Evolutionary conservation across 2,329 filamentous ascomycete genomes (phyloP), one percentile per base, ranked within the genome.

Genomic region (Penicillium digitatum): DNA sequence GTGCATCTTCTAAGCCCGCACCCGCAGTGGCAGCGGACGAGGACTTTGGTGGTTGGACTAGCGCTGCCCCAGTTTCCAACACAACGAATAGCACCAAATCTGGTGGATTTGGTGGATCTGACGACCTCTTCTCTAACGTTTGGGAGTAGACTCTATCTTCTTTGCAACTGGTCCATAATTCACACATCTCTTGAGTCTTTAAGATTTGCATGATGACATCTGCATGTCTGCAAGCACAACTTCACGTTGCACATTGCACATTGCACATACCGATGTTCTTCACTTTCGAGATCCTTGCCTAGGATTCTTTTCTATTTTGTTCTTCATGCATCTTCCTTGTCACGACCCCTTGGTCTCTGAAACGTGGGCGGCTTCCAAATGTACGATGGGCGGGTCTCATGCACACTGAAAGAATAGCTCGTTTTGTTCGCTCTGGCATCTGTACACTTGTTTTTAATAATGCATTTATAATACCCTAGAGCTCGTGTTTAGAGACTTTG

Each of bases 21-120:
- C 85, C 89, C 24, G 87, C 87, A 66, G 88, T 96, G 2, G 82
- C 88, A 34, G 88, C 89, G 0, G 93, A 97, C 66, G 93, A 97
- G 73, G 93, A 97, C 69, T 97, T 96, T 76, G 93, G 93, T 20
- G 92, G 93, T 12, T 97, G 93, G 93, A 86, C 89, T 45, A 95
- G 90, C 69, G 84, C 85, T 42, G 78, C 80, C 76, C 87, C 82
- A 67, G 82, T 63, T 64, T 79, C 75, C 79, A 9, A 56, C 53
- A 5, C 56, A 14, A 69, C 73, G 44, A 76, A 78, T 11, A 71
- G 74, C 32, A 74, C 88, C 32, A 74, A 88, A 74, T 77, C 81
- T 14, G 83, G 87, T 62, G 85, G 82, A 20, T 84, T 81, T 50
- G 86, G 84, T 52, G 78, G 76, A 29, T 72, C 75, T 48, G 93